phyloP scores from a whole-genome alignment of 2,329 filamentous ascomycete species.

The Colletotrichum kahawae region DNA sequence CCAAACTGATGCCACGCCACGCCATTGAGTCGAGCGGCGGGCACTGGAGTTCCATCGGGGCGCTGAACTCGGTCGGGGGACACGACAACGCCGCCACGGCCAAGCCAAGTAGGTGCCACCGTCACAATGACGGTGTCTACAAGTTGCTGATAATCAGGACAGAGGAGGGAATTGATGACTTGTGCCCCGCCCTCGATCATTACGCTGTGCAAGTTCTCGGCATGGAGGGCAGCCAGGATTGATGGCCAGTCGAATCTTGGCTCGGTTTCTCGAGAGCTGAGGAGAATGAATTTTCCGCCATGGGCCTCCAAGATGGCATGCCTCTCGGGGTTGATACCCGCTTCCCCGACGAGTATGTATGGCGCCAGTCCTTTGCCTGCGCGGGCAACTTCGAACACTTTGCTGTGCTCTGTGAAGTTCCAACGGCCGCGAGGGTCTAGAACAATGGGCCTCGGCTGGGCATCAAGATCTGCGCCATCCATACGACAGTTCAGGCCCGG shows the following conservation, averaged over 20 bases:
- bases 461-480: conserved; percentile 54
- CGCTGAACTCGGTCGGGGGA: conserved; percentile 66
- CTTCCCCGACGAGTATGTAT: conserved; percentile 66
- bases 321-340: conserved; percentile 45
- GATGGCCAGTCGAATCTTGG: conserved; percentile 65
- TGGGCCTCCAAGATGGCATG: conserved; percentile 46
- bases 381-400: conserved; percentile 69
- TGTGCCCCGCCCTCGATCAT: conserved; percentile 91
- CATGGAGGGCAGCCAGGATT: conserved; percentile 63
- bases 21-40: conserved; percentile 68
- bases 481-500: conserved; percentile 86
- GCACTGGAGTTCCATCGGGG: conserved; percentile 54
- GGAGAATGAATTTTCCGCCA: conserved; percentile 57
- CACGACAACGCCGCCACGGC: conserved; percentile 79
- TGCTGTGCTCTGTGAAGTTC: conserved; percentile 63
- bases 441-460: conserved; percentile 81
- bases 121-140: conserved; percentile 85
- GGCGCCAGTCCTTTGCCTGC: conserved; percentile 74
- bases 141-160: conserved; percentile 61
- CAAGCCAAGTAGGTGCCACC: conserved; percentile 89
- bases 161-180: conserved; percentile 83
- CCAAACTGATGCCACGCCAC: conserved; percentile 80
- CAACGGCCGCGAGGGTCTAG: conserved; percentile 82
- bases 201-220: conserved; percentile 72
- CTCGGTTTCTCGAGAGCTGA: conserved; percentile 35